phyloP scores from a whole-genome alignment of 352 stramenopile genomes.

The Elongisporangium anandrum region DNA sequence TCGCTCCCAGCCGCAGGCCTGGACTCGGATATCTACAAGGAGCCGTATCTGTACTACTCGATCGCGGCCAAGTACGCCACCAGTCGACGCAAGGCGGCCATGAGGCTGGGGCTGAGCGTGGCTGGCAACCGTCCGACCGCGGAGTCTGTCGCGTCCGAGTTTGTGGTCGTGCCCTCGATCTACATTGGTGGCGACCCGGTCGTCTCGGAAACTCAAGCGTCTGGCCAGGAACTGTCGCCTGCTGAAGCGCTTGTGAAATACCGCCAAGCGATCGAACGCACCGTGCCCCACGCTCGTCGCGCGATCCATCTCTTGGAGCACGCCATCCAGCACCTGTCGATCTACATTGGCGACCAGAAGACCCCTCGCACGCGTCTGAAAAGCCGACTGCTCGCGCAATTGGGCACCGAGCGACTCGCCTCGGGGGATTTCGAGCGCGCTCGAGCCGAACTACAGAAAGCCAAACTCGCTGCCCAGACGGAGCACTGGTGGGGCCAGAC shows the following conservation, averaged over 20 bases:
- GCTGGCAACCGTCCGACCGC: conserved; percentile 1
- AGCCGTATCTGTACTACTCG: conserved; percentile 84
- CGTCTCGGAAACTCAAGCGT: conserved; percentile 37
- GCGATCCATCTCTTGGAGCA: conserved; percentile 76
- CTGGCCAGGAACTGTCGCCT: conserved; percentile 35
- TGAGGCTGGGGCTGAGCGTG: conserved; percentile 40
- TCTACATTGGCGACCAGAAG: conserved; percentile 66
- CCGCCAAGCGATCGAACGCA: conserved; percentile 49
- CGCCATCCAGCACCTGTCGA: conserved; percentile 64
- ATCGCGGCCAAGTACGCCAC: conserved; percentile 84
- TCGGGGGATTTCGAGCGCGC: conserved; percentile 65
- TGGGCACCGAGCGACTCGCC: conserved; percentile 69
- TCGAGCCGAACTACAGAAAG: conserved; percentile 61
- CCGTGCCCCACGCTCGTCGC: conserved; percentile 59
- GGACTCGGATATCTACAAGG: conserved; percentile 82
- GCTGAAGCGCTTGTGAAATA: conserved; percentile 60
- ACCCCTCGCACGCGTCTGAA: conserved; percentile 64
- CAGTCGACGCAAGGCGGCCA: conserved; percentile 60
- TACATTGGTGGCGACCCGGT: conserved; percentile 69
- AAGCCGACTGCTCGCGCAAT: conserved; percentile 63
- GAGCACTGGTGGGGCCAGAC: conserved; percentile 79
- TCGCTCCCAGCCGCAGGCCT: conserved; percentile 46
- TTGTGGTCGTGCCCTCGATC: conserved; percentile 66
- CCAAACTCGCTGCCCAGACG: conserved; percentile 44
- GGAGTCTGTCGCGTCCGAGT: conserved; percentile 37